Evolutionary conservation across 2,329 filamentous ascomycete species (phyloP), one percentile per base, ranked within the genome.

Genomic region (Pseudogymnoascus sp.): DNA sequence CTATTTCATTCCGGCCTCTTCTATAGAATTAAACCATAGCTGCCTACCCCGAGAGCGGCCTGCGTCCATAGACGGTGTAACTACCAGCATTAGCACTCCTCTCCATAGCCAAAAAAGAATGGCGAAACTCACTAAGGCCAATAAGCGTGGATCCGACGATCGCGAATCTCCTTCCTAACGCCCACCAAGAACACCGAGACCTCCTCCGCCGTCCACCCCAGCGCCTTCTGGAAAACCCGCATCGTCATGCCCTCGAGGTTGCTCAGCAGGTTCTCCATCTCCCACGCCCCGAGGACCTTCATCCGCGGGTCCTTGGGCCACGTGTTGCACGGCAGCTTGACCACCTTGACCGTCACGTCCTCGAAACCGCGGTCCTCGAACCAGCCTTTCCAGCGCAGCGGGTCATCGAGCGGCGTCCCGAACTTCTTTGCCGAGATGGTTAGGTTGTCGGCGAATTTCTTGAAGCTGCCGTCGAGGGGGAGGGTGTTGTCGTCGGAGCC

Each of bases 331-430:
- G 82, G 82, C 73, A 82, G 79, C 69, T 78, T 81, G 67, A 76
- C 80, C 5, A 79, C 68, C 2, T 76, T 72, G 68, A 83, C 78
- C 0, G 72, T 72, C 0, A 86, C 78, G 62, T 84, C 77, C 50
- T 76, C 73, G 65, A 86, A 86, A 0, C 84, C 84, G 0, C 78
- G 81, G 11, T 80, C 79, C 2, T 74, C 71, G 67, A 85, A 75
- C 62, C 78, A 76, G 4, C 62, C 61, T 24, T 64, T 65, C 28
- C 67, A 68, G 24, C 37, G 33, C 4, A 22, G 26, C 14, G 64
- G 62, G 19, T 43, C 64, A 7, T 61, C 61, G 26, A 65, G 33
- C 10, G 64, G 62, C 1, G 64, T 63, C 28, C 41, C 61, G 16
- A 64, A 53, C 10, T 19, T 28, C 2, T 10, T 5, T 5, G 62